Conservation (phyloP, 371 early-diverging fungal genomes). For the Coemansia sp. region DNA sequence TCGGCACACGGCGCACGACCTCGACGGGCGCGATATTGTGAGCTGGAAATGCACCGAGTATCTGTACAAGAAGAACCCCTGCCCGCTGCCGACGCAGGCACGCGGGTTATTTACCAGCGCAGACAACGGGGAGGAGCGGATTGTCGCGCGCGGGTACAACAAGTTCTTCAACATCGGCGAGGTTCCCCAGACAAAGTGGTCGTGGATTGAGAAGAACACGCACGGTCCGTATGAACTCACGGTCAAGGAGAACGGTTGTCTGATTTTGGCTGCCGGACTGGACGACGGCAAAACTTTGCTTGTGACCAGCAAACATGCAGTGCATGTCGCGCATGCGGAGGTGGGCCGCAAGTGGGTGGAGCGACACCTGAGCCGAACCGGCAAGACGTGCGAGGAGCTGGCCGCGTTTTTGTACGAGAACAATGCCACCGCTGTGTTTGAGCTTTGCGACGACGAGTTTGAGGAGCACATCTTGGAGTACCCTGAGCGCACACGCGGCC, state of each 20-base stretch:
- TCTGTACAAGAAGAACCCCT: constrained; percentile 60
- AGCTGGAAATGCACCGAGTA: constrained; percentile 66
- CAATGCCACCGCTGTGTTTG: constrained; percentile 73
- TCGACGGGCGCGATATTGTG: constrained; percentile 18
- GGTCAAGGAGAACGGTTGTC: constrained; percentile 96
- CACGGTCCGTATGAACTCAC: constrained; percentile 88
- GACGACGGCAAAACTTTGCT: constrained; percentile 60
- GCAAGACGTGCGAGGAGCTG: constrained; percentile 63
- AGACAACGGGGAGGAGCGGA: constrained; percentile 31
- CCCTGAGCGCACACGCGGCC: constrained; percentile 70
- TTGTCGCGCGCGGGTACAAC: constrained; percentile 88
- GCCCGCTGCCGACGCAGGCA: constrained; percentile 69
- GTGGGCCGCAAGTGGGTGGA: constrained; percentile 78
- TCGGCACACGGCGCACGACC: constrained; percentile 24
- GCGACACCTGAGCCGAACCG: constrained; percentile 60
- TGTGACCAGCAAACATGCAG: constrained; percentile 84
- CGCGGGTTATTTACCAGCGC: constrained; percentile 78
- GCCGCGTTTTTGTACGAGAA: constrained; percentile 68
- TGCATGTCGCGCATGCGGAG: constrained; percentile 57
- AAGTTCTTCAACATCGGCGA: constrained; percentile 90
- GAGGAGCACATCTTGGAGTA: constrained; percentile 94
- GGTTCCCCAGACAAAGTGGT: constrained; percentile 61
- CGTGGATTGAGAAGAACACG: constrained; percentile 60
- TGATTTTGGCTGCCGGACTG: constrained; percentile 80
- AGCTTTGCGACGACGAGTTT: constrained; percentile 93